A percentile compares a stretch with the other conserved stretches of the same genome.
phyloP scores from a whole-genome alignment of 2,329 filamentous ascomycete genomes.

The Ophiostoma sp. region DNA sequence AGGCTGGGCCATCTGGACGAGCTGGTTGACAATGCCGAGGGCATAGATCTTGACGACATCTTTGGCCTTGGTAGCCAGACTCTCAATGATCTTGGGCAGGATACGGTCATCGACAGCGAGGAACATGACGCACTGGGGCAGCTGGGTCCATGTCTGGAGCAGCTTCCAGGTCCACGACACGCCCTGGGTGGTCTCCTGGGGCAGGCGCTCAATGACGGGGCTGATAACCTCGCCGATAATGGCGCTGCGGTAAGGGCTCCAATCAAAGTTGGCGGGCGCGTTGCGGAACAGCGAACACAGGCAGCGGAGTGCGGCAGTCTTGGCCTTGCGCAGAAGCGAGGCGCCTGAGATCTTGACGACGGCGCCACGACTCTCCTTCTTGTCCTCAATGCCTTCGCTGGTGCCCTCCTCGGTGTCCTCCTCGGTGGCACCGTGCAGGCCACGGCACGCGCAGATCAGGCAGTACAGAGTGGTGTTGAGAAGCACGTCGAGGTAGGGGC shows the following conservation, averaged over 20 bases:
- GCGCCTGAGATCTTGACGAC: constrained; percentile 26
- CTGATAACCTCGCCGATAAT: constrained; percentile 72
- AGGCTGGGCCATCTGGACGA: constrained; percentile 55
- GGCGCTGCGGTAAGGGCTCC: constrained; percentile 62
- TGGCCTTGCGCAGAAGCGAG: constrained; percentile 60
- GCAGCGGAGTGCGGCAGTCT: constrained; percentile 74
- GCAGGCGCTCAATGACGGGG: constrained; percentile 70
- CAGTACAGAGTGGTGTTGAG: constrained; percentile 78
- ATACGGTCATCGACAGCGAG: constrained; percentile 57
- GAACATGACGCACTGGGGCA: constrained; percentile 61
- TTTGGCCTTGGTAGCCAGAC: constrained; percentile 60
- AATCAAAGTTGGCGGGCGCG: constrained; percentile 56
- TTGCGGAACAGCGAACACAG: constrained; percentile 72
- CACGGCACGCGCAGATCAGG: constrained; percentile 62
- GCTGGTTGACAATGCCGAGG: constrained; percentile 65
- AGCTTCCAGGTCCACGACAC: constrained; percentile 77
- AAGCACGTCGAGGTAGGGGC: constrained; percentile 61
- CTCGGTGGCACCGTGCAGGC: constrained; percentile 35
- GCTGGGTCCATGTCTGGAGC: constrained; percentile 72
- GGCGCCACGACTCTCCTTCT: neutral
- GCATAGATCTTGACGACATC: constrained; percentile 82
- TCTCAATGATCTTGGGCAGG: constrained; percentile 66
- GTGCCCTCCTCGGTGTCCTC: constrained; percentile 37
- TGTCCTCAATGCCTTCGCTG: constrained; percentile 36
- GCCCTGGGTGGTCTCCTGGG: constrained; percentile 81